These are phyloP conservation scores for Gastrodia elata DNA, from an alignment of 106 monocot genomes.

Conservation along the genomic window DNA sequence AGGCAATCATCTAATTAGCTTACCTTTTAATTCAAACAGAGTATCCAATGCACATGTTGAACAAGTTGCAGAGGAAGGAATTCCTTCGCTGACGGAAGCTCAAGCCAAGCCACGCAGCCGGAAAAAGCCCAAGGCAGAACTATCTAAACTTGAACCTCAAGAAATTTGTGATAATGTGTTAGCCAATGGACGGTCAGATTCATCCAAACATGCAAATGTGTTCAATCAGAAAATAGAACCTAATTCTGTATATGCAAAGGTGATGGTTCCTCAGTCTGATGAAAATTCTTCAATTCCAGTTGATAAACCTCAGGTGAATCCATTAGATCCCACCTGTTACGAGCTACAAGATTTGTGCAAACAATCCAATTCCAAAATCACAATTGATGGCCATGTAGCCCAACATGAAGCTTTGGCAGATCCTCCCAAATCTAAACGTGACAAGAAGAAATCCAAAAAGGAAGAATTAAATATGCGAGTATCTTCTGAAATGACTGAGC, in stretches of 20 bases:
- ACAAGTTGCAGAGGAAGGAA: not conserved
- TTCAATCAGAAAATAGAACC: not conserved
- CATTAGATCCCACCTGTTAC: not conserved
- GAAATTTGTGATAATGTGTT: not conserved
- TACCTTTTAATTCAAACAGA: not conserved
- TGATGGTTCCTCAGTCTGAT: not conserved
- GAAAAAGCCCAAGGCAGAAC: not conserved
- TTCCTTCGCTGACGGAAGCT: not conserved
- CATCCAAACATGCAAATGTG: not conserved
- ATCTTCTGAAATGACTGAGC: constrained; percentile 5
- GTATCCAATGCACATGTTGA: not conserved
- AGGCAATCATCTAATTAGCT: not conserved
- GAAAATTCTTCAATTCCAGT: not conserved
- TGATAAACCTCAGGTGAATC: not conserved
- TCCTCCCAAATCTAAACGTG: not conserved
- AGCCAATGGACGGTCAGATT: not conserved
- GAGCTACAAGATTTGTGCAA: not conserved
- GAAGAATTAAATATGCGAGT: not conserved
- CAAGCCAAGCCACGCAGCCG: not conserved
- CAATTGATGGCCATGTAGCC: not conserved
- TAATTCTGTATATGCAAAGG: not conserved
- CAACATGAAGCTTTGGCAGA: not conserved
- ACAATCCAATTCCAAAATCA: not conserved
- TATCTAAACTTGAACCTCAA: not conserved
- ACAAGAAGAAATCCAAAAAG: constrained; percentile 7